A percentile compares a stretch with the other conserved stretches of the same genome.
Conservation (phyloP, 192 early-diverging fungal species). For the Funneliformis geosporum region DNA sequence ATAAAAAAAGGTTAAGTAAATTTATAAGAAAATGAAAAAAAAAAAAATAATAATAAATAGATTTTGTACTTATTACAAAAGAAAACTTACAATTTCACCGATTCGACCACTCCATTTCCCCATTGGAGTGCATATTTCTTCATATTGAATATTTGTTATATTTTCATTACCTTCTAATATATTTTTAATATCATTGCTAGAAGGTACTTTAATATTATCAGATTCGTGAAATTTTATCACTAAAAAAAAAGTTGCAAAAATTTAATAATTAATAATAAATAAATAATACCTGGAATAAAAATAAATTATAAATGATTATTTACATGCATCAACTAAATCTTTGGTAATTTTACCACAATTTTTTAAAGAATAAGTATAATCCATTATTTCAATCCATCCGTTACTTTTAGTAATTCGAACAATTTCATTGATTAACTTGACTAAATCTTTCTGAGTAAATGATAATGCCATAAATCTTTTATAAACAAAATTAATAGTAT, state of each 20-base stretch:
- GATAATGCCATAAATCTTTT: constrained; percentile 8
- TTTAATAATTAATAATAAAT: neutral
- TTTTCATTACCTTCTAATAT: neutral
- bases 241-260: neutral
- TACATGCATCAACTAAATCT: neutral
- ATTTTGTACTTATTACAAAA: too few species aligned
- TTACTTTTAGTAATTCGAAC: constrained; percentile 6
- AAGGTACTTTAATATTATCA: neutral
- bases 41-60: neutral
- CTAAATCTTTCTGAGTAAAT: neutral
- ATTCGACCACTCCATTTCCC: constrained; percentile 10
- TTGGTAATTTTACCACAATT: neutral
- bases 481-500: too few species aligned
- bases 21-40: neutral
- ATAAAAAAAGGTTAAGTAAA: neutral
- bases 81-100: constrained; percentile 18
- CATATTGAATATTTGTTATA: neutral
- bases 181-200: neutral
- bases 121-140: neutral
- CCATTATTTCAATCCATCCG: constrained; percentile 28
- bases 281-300: neutral
- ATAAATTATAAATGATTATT: neutral
- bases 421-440: neutral
- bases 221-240: neutral
- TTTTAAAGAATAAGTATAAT: neutral